Conservation (phyloP, 306 rosid genomes). For the Delonix regia region DNA sequence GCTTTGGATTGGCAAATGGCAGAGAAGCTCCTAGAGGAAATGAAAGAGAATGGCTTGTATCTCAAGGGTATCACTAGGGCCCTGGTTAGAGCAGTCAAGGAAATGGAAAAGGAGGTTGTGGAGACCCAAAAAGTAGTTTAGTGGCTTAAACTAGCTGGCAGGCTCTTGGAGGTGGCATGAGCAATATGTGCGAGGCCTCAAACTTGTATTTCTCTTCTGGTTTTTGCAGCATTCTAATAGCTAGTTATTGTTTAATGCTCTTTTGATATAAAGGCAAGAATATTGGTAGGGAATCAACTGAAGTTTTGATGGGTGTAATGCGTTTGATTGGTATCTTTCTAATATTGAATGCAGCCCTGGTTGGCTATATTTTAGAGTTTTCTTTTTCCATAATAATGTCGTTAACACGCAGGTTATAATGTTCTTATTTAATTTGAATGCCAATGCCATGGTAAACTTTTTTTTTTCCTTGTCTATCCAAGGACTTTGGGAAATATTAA, state of each 20-base stretch:
- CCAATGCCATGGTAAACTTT: not conserved
- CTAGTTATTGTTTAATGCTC: not conserved
- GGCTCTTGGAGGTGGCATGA: not conserved
- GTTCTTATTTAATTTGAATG: not conserved
- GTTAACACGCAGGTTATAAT: not conserved
- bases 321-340: not conserved
- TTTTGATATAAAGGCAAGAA: slow-evolving; percentile 20
- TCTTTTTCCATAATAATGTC: slow-evolving; percentile 10
- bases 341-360: not conserved
- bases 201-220: slow-evolving; percentile 31
- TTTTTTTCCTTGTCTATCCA: not conserved
- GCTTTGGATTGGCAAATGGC: slow-evolving; percentile 82
- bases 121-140: slow-evolving; percentile 39
- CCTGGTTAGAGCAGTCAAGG: slow-evolving; percentile 79
- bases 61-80: slow-evolving; percentile 74
- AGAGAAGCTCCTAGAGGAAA: slow-evolving; percentile 73
- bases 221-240: slow-evolving; percentile 13
- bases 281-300: slow-evolving; percentile 21
- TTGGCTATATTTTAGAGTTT: slow-evolving; percentile 14
- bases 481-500: not conserved
- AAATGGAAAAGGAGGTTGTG: slow-evolving; percentile 59
- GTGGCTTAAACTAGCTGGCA: not conserved
- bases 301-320: slow-evolving; percentile 18
- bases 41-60: slow-evolving; percentile 72
- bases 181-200: slow-evolving; percentile 5